A percentile compares a stretch with the other conserved stretches of the same genome.
Conservation (phyloP, 495 filamentous ascomycete species). For the Xylaria palmicola region DNA sequence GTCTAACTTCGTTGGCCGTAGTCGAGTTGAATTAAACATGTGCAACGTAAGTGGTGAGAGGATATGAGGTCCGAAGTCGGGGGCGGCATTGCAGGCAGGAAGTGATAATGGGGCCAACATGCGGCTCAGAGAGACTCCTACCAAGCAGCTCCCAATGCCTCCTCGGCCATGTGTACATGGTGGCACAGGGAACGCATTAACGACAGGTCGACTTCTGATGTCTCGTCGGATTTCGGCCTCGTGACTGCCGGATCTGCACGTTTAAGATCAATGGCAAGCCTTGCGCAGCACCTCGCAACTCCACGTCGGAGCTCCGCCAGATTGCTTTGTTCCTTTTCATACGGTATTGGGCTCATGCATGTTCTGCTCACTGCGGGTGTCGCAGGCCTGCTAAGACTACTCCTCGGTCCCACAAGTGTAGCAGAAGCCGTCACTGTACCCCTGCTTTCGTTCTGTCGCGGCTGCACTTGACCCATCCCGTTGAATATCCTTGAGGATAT, state of each 20-base stretch:
- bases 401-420: background rate
- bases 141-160: conserved; percentile 17
- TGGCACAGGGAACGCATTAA: conserved; percentile 45
- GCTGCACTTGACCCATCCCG: conserved; percentile 2
- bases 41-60: background rate
- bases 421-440: background rate
- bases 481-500: conserved; percentile 7
- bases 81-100: background rate
- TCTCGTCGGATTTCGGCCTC: conserved; percentile 14
- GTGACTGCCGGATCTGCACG: conserved; percentile 16
- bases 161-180: conserved; percentile 41
- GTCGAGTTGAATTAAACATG: background rate
- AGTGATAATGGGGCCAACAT: background rate
- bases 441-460: conserved; percentile 5
- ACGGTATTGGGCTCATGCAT: conserved; percentile 11
- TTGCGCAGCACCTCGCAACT: conserved; percentile 37
- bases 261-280: conserved; percentile 41
- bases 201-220: conserved; percentile 29
- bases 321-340: conserved; percentile 15
- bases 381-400: background rate
- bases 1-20: too few relatives aligned
- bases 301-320: conserved; percentile 36
- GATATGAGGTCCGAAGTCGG: background rate
- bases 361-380: conserved; percentile 11
- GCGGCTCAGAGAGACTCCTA: background rate